A percentile compares a stretch with the other conserved stretches of the same genome.
These are phyloP conservation scores for Flaveria linearis DNA, from an alignment of 129 eudicot species.

Conservation along the genomic window DNA sequence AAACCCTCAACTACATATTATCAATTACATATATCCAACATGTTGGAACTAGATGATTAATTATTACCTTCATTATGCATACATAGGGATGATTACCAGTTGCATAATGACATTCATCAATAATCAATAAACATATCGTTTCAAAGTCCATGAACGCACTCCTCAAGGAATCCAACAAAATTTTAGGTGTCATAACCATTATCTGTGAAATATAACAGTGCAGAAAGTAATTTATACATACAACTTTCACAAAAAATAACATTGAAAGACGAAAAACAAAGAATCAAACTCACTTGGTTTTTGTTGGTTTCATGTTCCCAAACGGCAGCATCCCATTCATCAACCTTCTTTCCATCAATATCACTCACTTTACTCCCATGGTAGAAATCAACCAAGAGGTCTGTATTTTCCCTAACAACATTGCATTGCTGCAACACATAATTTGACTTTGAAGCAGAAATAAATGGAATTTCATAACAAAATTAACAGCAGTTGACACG, in stretches of 20 bases:
- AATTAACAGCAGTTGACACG: not conserved
- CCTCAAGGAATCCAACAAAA: slow-evolving; percentile 75
- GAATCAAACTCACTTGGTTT: slow-evolving; percentile 53
- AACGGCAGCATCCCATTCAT: slow-evolving; percentile 53
- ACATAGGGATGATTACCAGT: slow-evolving; percentile 76
- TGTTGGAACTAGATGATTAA: slow-evolving; percentile 13
- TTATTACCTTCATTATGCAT: slow-evolving; percentile 69
- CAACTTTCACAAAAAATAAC: not conserved
- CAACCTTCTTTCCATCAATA: slow-evolving; percentile 48
- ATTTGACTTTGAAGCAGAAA: not conserved
- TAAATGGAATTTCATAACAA: not conserved
- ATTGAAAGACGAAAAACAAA: not conserved
- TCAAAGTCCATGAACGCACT: slow-evolving; percentile 59
- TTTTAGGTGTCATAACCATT: slow-evolving; percentile 87
- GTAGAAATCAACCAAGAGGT: slow-evolving; percentile 59
- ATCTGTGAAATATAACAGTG: slow-evolving; percentile 41
- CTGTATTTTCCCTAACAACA: slow-evolving; percentile 50
- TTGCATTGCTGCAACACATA: slow-evolving; percentile 57
- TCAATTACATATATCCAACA: slow-evolving; percentile 2
- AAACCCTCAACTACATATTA: slow-evolving; percentile 17
- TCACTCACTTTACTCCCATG: slow-evolving; percentile 50
- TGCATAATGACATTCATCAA: slow-evolving; percentile 84
- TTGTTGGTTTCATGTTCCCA: slow-evolving; percentile 62
- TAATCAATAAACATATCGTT: slow-evolving; percentile 51
- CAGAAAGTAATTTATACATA: not conserved